Evolutionary conservation across 495 filamentous ascomycete genomes (phyloP).

Genomic region (Aspergillus bertholletiae): DNA sequence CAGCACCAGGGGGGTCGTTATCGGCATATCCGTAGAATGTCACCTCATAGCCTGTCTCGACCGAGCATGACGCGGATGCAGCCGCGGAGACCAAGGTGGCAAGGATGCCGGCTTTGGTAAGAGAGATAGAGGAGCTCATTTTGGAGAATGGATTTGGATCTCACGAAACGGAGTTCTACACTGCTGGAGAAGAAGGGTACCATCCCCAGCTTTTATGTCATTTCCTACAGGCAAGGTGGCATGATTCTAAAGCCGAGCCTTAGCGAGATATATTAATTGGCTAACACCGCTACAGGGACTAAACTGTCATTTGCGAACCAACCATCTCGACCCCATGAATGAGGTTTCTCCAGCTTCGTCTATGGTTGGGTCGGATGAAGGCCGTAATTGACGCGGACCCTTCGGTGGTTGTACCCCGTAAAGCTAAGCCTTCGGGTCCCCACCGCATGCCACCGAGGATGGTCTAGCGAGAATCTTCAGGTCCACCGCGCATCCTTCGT

Average conservation of each 20-base stretch:
- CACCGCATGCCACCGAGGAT: not conserved
- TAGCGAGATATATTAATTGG: not conserved
- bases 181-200: not conserved
- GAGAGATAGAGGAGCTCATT: not conserved
- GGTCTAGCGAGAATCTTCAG: not conserved
- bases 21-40: slow-evolving; percentile 43
- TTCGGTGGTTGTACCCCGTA: not conserved
- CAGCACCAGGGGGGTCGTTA: slow-evolving; percentile 39
- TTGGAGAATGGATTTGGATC: not conserved
- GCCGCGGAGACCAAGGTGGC: not conserved
- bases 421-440: not conserved
- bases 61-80: not conserved
- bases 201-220: not conserved
- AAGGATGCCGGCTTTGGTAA: not conserved
- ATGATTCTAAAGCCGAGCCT: not conserved
- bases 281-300: not conserved
- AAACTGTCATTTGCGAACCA: not conserved
- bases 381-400: not conserved
- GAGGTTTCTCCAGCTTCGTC: not conserved
- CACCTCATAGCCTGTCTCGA: not conserved
- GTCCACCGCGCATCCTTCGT: not conserved
- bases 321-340: not conserved
- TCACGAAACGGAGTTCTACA: not conserved
- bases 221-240: not conserved
- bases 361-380: not conserved